phyloP scores from a whole-genome alignment of 495 filamentous ascomycete species.

The Aspergillus homomorphus region DNA sequence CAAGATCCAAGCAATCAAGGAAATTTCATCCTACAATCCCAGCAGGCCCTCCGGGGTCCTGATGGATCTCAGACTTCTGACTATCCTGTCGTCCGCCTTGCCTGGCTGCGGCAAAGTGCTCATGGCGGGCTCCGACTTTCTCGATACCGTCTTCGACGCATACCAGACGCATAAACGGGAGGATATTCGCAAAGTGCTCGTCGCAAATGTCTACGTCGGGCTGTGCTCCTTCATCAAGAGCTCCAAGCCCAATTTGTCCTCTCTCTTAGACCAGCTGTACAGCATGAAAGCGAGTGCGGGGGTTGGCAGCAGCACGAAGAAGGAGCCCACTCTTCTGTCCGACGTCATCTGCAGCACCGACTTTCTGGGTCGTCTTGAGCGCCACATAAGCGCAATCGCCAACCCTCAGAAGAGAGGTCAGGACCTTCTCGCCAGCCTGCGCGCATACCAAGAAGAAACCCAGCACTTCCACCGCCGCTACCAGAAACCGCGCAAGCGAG shows the following conservation, averaged over 20 bases:
- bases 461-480: conserved; percentile 52
- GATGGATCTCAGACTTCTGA: conserved; percentile 38
- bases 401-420: conserved; percentile 47
- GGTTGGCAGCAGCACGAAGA: conserved; percentile 40
- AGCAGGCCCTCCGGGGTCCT: conserved; percentile 23
- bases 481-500: conserved; percentile 53
- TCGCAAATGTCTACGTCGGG: conserved; percentile 68
- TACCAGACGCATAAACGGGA: conserved; percentile 58
- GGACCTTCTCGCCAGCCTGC: conserved; percentile 39
- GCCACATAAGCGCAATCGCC: conserved; percentile 46
- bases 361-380: conserved; percentile 44
- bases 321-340: conserved; percentile 42
- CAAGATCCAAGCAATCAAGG: conserved; percentile 45
- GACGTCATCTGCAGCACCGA: conserved; percentile 45
- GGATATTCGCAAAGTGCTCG: conserved; percentile 57
- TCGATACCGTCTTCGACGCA: conserved; percentile 67
- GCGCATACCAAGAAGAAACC: conserved; percentile 44
- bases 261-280: conserved; percentile 79
- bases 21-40: conserved; percentile 48
- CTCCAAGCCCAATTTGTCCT: conserved; percentile 62
- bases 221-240: conserved; percentile 64
- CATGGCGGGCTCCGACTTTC: conserved; percentile 77
- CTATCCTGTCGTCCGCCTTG: conserved; percentile 37
- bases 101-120: conserved; percentile 53
- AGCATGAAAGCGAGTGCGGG: conserved; percentile 67